phyloP scores from a whole-genome alignment of 2,329 filamentous ascomycete species.

The Fusarium sp. region DNA sequence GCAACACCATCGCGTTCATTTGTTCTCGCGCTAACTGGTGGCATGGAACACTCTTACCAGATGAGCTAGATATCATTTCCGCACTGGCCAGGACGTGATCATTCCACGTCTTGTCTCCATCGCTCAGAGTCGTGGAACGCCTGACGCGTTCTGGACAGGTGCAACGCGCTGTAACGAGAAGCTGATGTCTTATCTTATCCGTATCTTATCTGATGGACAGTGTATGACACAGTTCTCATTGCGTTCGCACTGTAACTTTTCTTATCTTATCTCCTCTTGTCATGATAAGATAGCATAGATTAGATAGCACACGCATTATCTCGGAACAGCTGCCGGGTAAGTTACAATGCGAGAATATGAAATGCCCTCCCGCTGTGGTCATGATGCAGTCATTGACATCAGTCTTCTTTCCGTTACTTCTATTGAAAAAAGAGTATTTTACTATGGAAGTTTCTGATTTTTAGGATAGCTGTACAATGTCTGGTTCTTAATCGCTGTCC shows the following conservation, averaged over 20 bases:
- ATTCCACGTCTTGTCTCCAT: neutral
- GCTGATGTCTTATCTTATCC: too few species aligned
- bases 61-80: neutral
- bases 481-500: too few species aligned
- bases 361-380: neutral
- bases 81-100: neutral
- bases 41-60: neutral
- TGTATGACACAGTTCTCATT: rapidly evolving
- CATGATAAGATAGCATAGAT: neutral
- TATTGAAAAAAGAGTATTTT: too few species aligned
- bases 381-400: too few species aligned
- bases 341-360: neutral
- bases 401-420: too few species aligned
- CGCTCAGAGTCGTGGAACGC: neutral
- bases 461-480: too few species aligned
- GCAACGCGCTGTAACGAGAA: neutral
- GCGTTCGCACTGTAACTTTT: rapidly evolving
- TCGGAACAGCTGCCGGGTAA: neutral
- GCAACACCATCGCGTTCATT: too few species aligned
- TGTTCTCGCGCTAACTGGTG: neutral
- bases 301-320: neutral
- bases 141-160: neutral
- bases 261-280: neutral
- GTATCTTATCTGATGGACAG: too few species aligned
- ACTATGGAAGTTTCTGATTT: too few species aligned